These are phyloP conservation scores for Pugionium dolabratum DNA, from an alignment of 345 rosid genomes.

Conservation along the genomic window DNA sequence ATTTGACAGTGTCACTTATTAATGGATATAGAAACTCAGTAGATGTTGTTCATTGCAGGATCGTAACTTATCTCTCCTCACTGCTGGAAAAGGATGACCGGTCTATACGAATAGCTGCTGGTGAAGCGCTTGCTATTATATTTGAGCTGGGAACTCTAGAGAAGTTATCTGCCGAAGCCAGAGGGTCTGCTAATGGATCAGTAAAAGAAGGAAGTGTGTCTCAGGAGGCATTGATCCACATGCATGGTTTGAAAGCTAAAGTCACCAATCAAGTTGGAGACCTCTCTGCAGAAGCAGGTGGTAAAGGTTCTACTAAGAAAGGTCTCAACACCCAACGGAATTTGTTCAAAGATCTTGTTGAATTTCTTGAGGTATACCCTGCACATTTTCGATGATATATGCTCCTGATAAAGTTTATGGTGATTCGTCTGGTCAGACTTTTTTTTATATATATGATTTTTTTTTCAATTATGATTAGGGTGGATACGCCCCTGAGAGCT, in stretches of 20 bases:
- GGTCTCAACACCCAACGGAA: constrained; percentile 85
- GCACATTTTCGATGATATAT: constrained; percentile 1
- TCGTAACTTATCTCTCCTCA: constrained; percentile 65
- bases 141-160: constrained; percentile 74
- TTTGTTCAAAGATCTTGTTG: constrained; percentile 76
- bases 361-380: constrained; percentile 58
- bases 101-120: constrained; percentile 86
- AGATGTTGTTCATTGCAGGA: constrained; percentile 48
- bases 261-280: constrained; percentile 65
- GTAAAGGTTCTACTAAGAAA: constrained; percentile 92
- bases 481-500: constrained; percentile 61
- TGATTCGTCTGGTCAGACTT: neutral
- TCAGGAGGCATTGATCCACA: constrained; percentile 48
- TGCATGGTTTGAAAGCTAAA: constrained; percentile 72
- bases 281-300: constrained; percentile 89
- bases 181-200: constrained; percentile 45
- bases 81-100: constrained; percentile 88
- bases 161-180: constrained; percentile 57
- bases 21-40: neutral
- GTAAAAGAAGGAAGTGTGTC: constrained; percentile 52
- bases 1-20: neutral
- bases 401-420: constrained; percentile 14
- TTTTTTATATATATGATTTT: constrained; percentile 8
- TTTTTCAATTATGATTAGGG: constrained; percentile 42
- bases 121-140: constrained; percentile 83